These are phyloP conservation scores for Podaxis carcinomalis DNA, from an alignment of 768 basidiomycete genomes.

Conservation along the genomic window DNA sequence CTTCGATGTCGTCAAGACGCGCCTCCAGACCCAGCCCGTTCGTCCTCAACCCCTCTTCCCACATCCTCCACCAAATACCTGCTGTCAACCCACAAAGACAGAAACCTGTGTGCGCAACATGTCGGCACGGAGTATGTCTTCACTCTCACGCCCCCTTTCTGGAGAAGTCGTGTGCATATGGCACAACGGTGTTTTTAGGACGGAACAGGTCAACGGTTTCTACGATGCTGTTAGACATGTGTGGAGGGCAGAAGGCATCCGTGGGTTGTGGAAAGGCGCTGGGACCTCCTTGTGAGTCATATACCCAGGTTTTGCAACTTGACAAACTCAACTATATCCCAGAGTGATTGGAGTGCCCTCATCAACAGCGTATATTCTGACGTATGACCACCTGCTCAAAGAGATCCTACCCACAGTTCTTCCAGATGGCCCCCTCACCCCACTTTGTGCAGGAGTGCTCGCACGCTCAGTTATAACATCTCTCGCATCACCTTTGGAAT, in stretches of 20 bases:
- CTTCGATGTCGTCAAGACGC: conserved; percentile 96
- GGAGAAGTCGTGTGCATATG: conserved; percentile 75
- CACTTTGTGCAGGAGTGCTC: conserved; percentile 77
- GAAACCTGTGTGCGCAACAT: conserved; percentile 67
- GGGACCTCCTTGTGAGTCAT: conserved; percentile 79
- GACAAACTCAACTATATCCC: conserved; percentile 14
- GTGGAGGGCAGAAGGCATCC: conserved; percentile 72
- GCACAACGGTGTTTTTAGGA: conserved; percentile 65
- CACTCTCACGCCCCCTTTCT: conserved; percentile 41
- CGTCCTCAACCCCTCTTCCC: conserved; percentile 46
- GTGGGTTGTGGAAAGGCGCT: conserved; percentile 93
- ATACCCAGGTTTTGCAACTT: neutral
- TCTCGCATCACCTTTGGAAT: conserved; percentile 82
- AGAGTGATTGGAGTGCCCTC: conserved; percentile 92
- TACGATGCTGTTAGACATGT: conserved; percentile 81
- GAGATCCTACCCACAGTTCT: conserved; percentile 58
- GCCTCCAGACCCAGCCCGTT: conserved; percentile 88
- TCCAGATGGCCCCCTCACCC: conserved; percentile 48
- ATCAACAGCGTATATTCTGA: conserved; percentile 90
- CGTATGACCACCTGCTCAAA: conserved; percentile 84
- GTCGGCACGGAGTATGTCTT: conserved; percentile 40
- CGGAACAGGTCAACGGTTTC: conserved; percentile 80
- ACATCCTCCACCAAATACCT: conserved; percentile 49
- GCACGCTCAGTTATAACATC: conserved; percentile 80
- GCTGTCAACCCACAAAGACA: conserved; percentile 64